These are phyloP conservation scores for Aspergillus glaucus DNA, from an alignment of 2,329 filamentous ascomycete genomes.

Conservation along the genomic window DNA sequence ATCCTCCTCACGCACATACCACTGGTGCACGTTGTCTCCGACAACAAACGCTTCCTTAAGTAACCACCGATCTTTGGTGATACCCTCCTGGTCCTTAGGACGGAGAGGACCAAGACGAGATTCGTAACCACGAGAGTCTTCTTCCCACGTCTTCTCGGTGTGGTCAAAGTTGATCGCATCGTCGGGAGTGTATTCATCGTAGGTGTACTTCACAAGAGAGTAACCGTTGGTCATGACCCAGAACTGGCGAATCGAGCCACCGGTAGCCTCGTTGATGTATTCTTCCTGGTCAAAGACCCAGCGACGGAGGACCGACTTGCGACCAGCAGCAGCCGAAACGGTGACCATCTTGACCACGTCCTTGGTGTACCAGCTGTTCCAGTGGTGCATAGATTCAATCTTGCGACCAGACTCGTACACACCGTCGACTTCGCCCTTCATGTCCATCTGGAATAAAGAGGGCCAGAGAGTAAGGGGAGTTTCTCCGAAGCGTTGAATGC, in stretches of 20 bases:
- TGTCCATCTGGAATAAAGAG: slow-evolving; percentile 40
- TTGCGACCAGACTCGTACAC: slow-evolving; percentile 39
- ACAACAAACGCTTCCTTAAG: slow-evolving; percentile 33
- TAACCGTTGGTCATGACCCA: slow-evolving; percentile 42
- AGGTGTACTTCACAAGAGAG: slow-evolving; percentile 38
- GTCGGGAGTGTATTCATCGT: slow-evolving; percentile 28
- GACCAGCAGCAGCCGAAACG: slow-evolving; percentile 35
- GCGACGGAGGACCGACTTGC: slow-evolving; percentile 37
- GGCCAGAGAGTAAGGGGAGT: slow-evolving; percentile 37
- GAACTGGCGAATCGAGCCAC: slow-evolving; percentile 31
- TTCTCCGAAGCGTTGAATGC: slow-evolving; percentile 35
- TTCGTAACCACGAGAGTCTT: slow-evolving; percentile 37
- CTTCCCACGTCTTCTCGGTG: slow-evolving; percentile 40
- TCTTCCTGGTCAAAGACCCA: slow-evolving; percentile 40
- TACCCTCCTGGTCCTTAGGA: slow-evolving; percentile 32
- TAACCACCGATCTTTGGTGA: slow-evolving; percentile 38
- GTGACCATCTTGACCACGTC: slow-evolving; percentile 41
- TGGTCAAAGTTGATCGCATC: slow-evolving; percentile 39
- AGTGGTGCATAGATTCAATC: slow-evolving; percentile 41
- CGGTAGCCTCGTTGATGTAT: slow-evolving; percentile 28
- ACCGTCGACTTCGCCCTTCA: slow-evolving; percentile 37
- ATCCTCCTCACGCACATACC: slow-evolving; percentile 36
- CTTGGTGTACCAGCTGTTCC: slow-evolving; percentile 40
- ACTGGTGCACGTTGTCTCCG: slow-evolving; percentile 39
- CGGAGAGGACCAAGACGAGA: slow-evolving; percentile 35